Evolutionary conservation across 1,284 basidiomycete species (phyloP).

Genomic region (Puccinia coronata): DNA sequence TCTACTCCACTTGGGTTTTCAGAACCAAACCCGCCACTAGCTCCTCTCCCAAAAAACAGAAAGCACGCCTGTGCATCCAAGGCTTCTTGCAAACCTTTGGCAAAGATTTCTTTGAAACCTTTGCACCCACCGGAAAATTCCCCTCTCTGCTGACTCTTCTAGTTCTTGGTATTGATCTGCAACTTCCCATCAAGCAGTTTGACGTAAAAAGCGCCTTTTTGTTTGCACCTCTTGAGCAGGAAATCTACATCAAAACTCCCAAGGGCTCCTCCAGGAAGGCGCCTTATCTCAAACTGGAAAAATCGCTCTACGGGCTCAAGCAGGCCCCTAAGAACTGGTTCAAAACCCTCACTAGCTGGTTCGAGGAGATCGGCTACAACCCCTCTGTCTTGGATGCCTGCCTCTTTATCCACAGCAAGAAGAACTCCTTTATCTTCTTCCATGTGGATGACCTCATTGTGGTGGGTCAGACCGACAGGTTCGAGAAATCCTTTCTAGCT

Average conservation of each 20-base stretch:
- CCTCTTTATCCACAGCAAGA: neutral
- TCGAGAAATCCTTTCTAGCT: neutral
- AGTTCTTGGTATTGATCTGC: constrained; percentile 58
- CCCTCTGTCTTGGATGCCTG: neutral
- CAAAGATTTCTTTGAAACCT: constrained; percentile 62
- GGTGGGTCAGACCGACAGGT: neutral
- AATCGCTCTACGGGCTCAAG: constrained; percentile 12
- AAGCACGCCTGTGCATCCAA: constrained; percentile 61
- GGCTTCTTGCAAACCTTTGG: constrained; percentile 62
- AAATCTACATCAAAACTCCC: constrained; percentile 59
- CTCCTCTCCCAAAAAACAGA: constrained; percentile 57
- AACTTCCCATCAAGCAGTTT: constrained; percentile 60
- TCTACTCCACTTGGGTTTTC: constrained; percentile 60
- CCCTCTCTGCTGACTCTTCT: constrained; percentile 59
- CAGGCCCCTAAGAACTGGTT: neutral
- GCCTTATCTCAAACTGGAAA: neutral
- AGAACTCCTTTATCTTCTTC: neutral
- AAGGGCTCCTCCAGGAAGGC: constrained; percentile 51
- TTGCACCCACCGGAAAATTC: constrained; percentile 60
- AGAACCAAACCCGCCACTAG: constrained; percentile 58
- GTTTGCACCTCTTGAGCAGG: constrained; percentile 61
- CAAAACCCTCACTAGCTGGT: neutral
- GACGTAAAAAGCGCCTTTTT: constrained; percentile 62
- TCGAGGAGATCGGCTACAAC: neutral
- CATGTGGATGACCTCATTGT: constrained; percentile 7